A percentile compares a stretch with the other conserved stretches of the same genome.
These are phyloP conservation scores for Salix dunnii DNA, from an alignment of 345 rosid genomes.

Conservation along the genomic window DNA sequence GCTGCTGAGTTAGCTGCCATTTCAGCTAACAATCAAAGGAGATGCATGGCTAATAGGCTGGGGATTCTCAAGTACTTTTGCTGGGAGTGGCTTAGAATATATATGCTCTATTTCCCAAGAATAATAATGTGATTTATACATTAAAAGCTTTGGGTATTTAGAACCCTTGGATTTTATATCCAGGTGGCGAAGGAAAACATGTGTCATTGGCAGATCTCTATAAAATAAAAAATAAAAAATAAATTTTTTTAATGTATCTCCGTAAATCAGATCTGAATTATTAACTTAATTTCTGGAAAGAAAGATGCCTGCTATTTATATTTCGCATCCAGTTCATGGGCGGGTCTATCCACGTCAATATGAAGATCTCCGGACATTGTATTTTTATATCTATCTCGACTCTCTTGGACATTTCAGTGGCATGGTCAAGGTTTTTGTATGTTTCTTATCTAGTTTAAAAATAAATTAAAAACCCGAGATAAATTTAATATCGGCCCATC, in stretches of 20 bases:
- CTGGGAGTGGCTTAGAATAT: neutral
- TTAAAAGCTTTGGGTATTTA: neutral
- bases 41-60: neutral
- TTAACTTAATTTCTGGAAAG: neutral
- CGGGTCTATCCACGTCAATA: no score
- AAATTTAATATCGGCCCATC: no score
- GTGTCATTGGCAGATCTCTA: neutral
- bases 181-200: neutral
- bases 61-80: neutral
- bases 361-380: no score
- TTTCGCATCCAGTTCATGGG: no score
- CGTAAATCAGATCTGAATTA: neutral
- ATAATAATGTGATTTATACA: neutral
- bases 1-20: neutral
- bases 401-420: no score
- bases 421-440: no score
- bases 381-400: no score
- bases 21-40: neutral
- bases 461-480: no score
- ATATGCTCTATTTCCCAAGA: neutral
- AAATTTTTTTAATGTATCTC: neutral
- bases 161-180: neutral
- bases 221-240: no score
- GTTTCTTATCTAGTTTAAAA: no score
- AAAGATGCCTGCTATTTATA: neutral